Conservation (phyloP, 1,139 yeast genomes). For the Hansenula sp. region DNA sequence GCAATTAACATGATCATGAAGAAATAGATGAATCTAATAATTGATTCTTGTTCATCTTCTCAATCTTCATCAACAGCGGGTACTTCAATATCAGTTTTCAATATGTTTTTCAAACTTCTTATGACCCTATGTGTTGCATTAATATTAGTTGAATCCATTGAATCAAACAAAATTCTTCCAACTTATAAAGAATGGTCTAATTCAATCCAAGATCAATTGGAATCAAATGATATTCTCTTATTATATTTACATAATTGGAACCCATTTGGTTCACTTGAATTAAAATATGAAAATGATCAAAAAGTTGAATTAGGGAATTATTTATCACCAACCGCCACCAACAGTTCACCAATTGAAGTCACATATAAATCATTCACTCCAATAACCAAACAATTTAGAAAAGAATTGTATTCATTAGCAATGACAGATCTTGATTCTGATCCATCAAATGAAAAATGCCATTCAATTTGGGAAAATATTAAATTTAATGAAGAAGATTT, state of each 20-base stretch:
- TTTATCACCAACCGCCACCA: constrained; percentile 13
- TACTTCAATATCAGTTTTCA: not conserved
- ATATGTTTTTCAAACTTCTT: not conserved
- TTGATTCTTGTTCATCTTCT: not conserved
- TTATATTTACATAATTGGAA: not conserved
- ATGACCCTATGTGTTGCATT: not conserved
- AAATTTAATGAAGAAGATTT: constrained; percentile 6
- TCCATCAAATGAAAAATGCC: constrained; percentile 10
- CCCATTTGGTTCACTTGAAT: not conserved
- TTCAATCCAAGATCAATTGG: not conserved
- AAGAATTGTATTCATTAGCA: constrained; percentile 9
- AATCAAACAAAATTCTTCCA: not conserved
- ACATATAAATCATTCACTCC: constrained; percentile 13
- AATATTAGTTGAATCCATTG: not conserved
- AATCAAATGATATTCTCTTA: not conserved
- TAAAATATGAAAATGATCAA: constrained; percentile 4
- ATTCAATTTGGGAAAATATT: constrained; percentile 19
- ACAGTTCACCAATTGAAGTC: constrained; percentile 9
- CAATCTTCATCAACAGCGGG: not conserved
- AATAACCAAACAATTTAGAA: constrained; percentile 3
- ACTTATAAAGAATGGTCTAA: not conserved
- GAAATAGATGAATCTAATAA: too few species aligned
- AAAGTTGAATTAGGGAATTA: constrained; percentile 14
- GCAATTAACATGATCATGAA: not conserved
- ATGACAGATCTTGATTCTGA: constrained; percentile 13